Evolutionary conservation across 2,329 filamentous ascomycete species (phyloP).

Genomic region (Metarhizium sp.): DNA sequence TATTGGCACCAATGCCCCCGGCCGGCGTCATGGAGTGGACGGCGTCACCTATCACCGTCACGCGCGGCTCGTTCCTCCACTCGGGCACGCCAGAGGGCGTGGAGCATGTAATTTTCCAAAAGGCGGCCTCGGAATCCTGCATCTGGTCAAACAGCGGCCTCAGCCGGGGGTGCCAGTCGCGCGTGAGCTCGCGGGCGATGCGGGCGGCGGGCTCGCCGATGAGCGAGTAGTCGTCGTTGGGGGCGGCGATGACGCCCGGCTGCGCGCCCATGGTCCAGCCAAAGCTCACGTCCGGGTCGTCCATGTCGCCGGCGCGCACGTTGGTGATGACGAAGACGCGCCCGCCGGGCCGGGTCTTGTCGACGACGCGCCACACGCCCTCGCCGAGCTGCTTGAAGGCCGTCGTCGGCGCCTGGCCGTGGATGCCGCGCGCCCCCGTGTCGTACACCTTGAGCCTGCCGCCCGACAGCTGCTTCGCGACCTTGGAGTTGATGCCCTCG

Average conservation of each 20-base stretch:
- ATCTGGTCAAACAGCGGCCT: conserved; percentile 50
- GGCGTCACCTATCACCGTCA: conserved; percentile 50
- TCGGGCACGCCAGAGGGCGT: conserved; percentile 48
- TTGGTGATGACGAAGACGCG: conserved; percentile 52
- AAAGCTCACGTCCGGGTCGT: conserved; percentile 46
- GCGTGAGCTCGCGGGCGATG: conserved; percentile 44
- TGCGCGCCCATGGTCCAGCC: conserved; percentile 55
- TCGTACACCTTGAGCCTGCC: conserved; percentile 54
- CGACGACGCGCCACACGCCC: conserved; percentile 49
- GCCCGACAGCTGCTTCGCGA: conserved; percentile 49
- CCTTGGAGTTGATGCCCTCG: conserved; percentile 52
- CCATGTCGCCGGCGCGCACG: conserved; percentile 48
- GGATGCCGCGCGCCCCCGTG: conserved; percentile 53
- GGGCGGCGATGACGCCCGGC: conserved; percentile 46
- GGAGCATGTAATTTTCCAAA: conserved; percentile 59
- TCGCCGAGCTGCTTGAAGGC: conserved; percentile 54
- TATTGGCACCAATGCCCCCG: conserved; percentile 47
- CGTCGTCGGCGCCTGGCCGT: conserved; percentile 52
- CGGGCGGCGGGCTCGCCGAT: conserved; percentile 46
- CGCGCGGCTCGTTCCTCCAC: conserved; percentile 48
- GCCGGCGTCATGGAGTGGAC: conserved; percentile 50
- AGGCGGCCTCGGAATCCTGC: conserved; percentile 45
- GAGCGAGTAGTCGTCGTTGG: conserved; percentile 51
- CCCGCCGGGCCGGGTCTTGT: conserved; percentile 36
- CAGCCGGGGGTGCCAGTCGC: conserved; percentile 46